Evolutionary conservation across 1,284 basidiomycete genomes (phyloP), one percentile per base, ranked within the genome.

Genomic region (Marasmius fiardii): DNA sequence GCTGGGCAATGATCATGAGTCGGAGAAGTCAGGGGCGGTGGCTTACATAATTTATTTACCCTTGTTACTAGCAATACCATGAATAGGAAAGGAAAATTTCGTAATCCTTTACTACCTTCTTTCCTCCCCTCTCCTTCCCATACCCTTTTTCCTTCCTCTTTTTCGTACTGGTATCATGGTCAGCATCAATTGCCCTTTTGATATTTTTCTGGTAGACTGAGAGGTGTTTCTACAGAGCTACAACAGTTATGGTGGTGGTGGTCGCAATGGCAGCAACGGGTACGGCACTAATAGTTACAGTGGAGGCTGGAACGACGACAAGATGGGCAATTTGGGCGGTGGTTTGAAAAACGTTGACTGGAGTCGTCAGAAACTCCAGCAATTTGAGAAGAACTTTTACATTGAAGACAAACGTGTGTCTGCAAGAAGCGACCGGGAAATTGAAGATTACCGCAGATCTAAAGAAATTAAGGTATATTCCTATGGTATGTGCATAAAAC

Each of bases 341-440:
- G 84, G 89, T 53, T 82, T 99, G 52, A 86, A 86, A 61, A 81
- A 80, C 58, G 88, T 97, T 61, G 92, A 98, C 77, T 99, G 96
- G 96, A 66, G 74, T 51, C 74, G 75, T 45, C 78, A 82, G 56
- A 85, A 87, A 60, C 79, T 98, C 57, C 81, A 88, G 67, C 87
- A 83, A 64, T 95, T 95, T 60, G 93, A 95, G 74, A 95, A 95
- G 77, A 98, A 98, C 81, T 99, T 99, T 69, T 99, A 99, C 74
- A 78, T 88, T 57, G 95, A 99, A 73, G 93, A 99, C 74, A 88
- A 90, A 66, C 83, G 86, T 41, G 93, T 99, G 43, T 73, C 87
- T 12, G 75, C 80, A 41, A 90, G 91, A 61, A 85, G 80, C 56
- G 94, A 98, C 14, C 78, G 84, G 50, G 96, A 99, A 66, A 83